A percentile compares a stretch with the other conserved stretches of the same genome.
These are phyloP conservation scores for Nannochloropsis gaditana DNA, from an alignment of 108 stramenopile species.

Conservation along the genomic window DNA sequence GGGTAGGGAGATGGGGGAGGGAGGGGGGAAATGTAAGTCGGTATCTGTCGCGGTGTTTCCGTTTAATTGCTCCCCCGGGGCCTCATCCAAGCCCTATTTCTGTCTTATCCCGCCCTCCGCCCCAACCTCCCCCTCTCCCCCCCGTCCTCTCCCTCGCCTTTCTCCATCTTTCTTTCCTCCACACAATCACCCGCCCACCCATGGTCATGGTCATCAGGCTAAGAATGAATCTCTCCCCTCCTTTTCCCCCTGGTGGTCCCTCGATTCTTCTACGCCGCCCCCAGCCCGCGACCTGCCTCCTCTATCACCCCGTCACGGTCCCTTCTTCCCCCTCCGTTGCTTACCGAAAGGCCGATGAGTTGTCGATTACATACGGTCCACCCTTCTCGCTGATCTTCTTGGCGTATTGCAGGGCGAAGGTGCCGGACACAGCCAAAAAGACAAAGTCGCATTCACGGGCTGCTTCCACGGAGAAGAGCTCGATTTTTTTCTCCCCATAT, in stretches of 20 bases:
- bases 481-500: slow-evolving; percentile 76
- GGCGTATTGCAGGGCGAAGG: slow-evolving; percentile 49
- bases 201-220: too few species aligned
- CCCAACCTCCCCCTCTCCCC: background rate
- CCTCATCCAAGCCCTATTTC: too few species aligned
- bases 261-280: too few species aligned
- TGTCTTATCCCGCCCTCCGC: too few species aligned
- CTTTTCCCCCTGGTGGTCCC: too few species aligned
- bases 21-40: background rate
- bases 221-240: too few species aligned
- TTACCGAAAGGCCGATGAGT: slow-evolving; percentile 66
- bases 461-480: slow-evolving; percentile 54
- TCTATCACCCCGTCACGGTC: slow-evolving; percentile 81
- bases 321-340: slow-evolving; percentile 61
- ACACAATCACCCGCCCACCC: too few species aligned
- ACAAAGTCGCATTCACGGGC: slow-evolving; percentile 54
- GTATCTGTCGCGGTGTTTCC: too few species aligned
- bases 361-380: slow-evolving; percentile 59
- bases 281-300: background rate
- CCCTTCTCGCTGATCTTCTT: slow-evolving; percentile 32
- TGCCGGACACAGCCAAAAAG: slow-evolving; percentile 53
- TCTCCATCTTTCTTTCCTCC: background rate
- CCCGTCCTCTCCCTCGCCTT: background rate
- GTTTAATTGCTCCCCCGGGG: too few species aligned
- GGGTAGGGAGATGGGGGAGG: background rate